Percentiles rank a stretch among this genome's conserved stretches.
phyloP scores from a whole-genome alignment of 768 basidiomycete species.

The Pisolithus orientalis region DNA sequence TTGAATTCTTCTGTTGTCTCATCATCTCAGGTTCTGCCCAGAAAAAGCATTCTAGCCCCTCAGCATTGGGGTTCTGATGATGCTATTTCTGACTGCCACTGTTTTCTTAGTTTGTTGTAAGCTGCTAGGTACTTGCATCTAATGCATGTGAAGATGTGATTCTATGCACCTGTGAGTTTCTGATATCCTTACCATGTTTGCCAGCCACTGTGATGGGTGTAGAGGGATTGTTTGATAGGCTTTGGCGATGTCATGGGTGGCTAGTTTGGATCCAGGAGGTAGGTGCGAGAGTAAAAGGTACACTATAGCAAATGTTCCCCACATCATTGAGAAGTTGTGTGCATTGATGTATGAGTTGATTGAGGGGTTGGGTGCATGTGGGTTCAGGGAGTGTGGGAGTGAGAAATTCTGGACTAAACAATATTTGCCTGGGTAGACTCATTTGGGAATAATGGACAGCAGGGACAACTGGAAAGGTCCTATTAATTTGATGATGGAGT shows the following conservation, averaged over 20 bases:
- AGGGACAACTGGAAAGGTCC: conserved; percentile 26
- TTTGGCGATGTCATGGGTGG: conserved; percentile 30
- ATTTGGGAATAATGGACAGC: conserved; percentile 25
- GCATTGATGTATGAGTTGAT: conserved; percentile 31
- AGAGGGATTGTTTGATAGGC: conserved; percentile 33
- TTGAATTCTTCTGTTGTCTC: conserved; percentile 22
- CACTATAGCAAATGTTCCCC: not conserved
- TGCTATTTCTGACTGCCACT: too few relatives aligned
- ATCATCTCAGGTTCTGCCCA: not conserved
- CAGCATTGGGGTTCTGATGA: too few relatives aligned
- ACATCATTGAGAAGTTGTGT: conserved; percentile 12
- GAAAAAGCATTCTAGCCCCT: not conserved
- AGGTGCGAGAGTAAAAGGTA: conserved; percentile 8
- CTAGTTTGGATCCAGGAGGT: conserved; percentile 17
- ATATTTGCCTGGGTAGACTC: conserved; percentile 16
- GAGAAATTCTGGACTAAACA: conserved; percentile 27
- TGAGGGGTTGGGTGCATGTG: conserved; percentile 13
- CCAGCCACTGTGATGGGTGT: conserved; percentile 30
- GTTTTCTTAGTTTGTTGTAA: conserved; percentile 1
- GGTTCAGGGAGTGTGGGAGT: conserved; percentile 2
- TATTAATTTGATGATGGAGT: conserved; percentile 6
- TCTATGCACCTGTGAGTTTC: conserved; percentile 20
- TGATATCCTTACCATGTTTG: conserved; percentile 19
- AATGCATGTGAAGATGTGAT: conserved; percentile 21
- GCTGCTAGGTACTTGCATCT: not conserved